Conservation (phyloP, 1,284 basidiomycete species). For the Ceratobasidium theobromae region DNA sequence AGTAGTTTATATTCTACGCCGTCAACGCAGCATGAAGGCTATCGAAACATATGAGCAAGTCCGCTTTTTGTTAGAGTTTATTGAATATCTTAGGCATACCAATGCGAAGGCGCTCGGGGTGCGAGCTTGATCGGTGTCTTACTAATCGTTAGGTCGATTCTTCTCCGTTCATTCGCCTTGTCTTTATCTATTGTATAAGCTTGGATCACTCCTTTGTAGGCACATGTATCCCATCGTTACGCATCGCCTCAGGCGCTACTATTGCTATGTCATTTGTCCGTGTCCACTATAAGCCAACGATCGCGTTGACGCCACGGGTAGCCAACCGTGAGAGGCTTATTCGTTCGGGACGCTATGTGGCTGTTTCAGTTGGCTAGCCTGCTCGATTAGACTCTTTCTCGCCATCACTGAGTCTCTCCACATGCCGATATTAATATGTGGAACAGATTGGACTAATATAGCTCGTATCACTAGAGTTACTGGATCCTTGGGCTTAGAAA, state of each 20-base stretch:
- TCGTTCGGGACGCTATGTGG: too few species aligned
- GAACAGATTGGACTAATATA: constrained; percentile 15
- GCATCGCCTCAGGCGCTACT: too few species aligned
- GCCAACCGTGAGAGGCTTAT: too few species aligned
- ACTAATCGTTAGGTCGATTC: background rate
- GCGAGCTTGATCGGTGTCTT: background rate
- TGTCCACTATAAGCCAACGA: too few species aligned
- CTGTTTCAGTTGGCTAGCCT: background rate
- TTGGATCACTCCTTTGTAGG: too few species aligned
- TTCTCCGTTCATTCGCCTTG: background rate
- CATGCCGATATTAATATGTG: constrained; percentile 4
- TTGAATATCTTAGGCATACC: constrained; percentile 59
- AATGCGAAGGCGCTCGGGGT: constrained; percentile 10
- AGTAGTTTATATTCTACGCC: constrained; percentile 71
- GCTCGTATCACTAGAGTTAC: constrained; percentile 5
- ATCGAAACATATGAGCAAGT: constrained; percentile 93
- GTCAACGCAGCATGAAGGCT: constrained; percentile 78
- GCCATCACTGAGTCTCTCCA: constrained; percentile 17
- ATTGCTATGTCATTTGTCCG: too few species aligned
- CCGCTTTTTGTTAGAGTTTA: constrained; percentile 76
- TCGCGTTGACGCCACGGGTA: too few species aligned
- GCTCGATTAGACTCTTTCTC: constrained; percentile 12
- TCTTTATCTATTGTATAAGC: background rate
- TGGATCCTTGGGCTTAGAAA: background rate
- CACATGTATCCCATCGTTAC: too few species aligned